These are phyloP conservation scores for Diaporthe nobilis DNA, from an alignment of 2,329 filamentous ascomycete species.

Conservation along the genomic window DNA sequence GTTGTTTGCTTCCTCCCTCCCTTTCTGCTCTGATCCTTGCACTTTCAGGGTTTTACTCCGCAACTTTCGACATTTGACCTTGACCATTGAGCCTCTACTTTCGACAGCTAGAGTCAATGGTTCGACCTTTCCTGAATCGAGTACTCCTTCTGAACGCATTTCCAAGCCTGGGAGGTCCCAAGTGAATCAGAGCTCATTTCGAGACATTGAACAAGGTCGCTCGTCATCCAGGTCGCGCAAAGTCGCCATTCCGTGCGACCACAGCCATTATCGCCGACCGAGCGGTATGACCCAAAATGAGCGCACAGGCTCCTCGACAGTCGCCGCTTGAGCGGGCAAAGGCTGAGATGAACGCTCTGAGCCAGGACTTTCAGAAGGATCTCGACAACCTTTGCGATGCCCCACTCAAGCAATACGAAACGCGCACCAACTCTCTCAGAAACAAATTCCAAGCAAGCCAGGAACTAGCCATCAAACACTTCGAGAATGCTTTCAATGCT, in stretches of 20 bases:
- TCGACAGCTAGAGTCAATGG: no score
- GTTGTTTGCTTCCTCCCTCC: background rate
- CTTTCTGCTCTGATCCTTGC: no score
- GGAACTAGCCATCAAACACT: background rate
- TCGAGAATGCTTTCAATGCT: background rate
- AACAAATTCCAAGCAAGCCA: background rate
- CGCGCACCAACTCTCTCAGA: background rate
- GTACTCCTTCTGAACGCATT: no score
- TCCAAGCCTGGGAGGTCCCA: no score
- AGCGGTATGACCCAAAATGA: background rate
- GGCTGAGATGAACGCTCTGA: background rate
- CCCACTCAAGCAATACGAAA: background rate
- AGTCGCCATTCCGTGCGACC: background rate
- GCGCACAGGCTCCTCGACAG: background rate
- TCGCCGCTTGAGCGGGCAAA: background rate
- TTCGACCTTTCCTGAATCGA: no score
- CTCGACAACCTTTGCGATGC: background rate
- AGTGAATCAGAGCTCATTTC: no score
- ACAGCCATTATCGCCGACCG: background rate
- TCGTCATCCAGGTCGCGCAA: background rate
- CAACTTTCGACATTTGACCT: no score
- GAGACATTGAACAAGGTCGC: no score
- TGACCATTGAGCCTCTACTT: no score
- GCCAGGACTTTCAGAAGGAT: background rate
- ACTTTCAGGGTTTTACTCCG: no score